Conservation (phyloP, 352 stramenopile genomes). For the Phytophthora aleatoria region DNA sequence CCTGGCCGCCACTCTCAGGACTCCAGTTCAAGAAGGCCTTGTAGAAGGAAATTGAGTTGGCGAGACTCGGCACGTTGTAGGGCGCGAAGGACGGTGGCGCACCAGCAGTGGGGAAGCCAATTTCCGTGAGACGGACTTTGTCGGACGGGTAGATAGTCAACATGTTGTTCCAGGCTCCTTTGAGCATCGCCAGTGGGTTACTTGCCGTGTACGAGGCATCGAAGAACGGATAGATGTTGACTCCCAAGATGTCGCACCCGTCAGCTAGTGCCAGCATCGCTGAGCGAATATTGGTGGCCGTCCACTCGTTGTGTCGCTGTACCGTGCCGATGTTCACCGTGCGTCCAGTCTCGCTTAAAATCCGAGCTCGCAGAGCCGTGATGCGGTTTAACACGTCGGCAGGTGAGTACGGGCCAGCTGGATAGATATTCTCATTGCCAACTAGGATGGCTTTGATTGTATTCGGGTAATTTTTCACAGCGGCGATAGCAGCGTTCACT, state of each 20-base stretch:
- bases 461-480: conserved; percentile 51
- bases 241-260: conserved; percentile 72
- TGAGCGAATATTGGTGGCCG: conserved; percentile 25
- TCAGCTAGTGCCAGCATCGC: conserved; percentile 55
- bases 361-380: conserved; percentile 29
- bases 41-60: conserved; percentile 61
- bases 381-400: conserved; percentile 45
- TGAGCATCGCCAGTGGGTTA: conserved; percentile 53
- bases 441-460: conserved; percentile 69
- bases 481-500: conserved; percentile 48
- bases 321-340: conserved; percentile 70
- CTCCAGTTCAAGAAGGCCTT: conserved; percentile 68
- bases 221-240: conserved; percentile 87
- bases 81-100: conserved; percentile 36
- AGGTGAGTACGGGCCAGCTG: conserved; percentile 47
- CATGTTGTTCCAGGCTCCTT: conserved; percentile 66
- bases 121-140: conserved; percentile 76
- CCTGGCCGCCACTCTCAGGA: conserved; percentile 42
- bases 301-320: conserved; percentile 71
- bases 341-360: conserved; percentile 39
- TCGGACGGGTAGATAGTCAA: conserved; percentile 40
- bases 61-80: conserved; percentile 56
- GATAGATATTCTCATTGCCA: conserved; percentile 77
- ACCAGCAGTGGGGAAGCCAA: conserved; percentile 59
- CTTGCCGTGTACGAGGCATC: conserved; percentile 54